Evolutionary conservation across 2,329 filamentous ascomycete genomes (phyloP).

Genomic region (Sarocladium oryzae): DNA sequence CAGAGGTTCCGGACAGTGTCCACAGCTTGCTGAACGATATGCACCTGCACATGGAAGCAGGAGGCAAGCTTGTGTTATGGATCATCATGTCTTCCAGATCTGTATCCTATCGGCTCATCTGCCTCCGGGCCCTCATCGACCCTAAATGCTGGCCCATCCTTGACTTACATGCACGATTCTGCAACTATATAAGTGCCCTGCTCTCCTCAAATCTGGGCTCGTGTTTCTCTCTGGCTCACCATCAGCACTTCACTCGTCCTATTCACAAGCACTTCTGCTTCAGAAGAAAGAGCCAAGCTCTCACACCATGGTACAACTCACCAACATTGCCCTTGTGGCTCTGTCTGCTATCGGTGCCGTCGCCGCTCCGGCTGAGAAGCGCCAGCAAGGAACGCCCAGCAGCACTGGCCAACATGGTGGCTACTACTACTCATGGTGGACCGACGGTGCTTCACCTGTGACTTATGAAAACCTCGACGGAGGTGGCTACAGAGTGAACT

Average conservation of each 20-base stretch:
- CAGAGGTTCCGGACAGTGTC: no score
- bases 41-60: not conserved
- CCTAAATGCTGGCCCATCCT: not conserved
- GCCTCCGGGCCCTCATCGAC: not conserved
- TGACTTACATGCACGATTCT: not conserved
- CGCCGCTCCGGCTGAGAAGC: conserved; percentile 21
- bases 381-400: conserved; percentile 26
- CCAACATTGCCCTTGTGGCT: conserved; percentile 5
- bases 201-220: not conserved
- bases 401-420: conserved; percentile 39
- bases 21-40: not conserved
- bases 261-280: not conserved
- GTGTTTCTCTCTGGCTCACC: not conserved
- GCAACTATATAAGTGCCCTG: conserved; percentile 4
- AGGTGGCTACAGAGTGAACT: conserved; percentile 43
- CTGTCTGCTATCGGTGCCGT: conserved; percentile 16
- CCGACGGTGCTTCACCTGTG: conserved; percentile 41
- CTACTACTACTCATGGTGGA: conserved; percentile 57
- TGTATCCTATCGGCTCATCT: not conserved
- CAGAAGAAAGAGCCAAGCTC: not conserved
- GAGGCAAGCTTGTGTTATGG: not conserved
- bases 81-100: not conserved
- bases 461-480: conserved; percentile 48
- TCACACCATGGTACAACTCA: conserved; percentile 4
- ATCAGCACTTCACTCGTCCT: not conserved